Conservation (phyloP, 345 rosid species). For the Salix exigua region DNA sequence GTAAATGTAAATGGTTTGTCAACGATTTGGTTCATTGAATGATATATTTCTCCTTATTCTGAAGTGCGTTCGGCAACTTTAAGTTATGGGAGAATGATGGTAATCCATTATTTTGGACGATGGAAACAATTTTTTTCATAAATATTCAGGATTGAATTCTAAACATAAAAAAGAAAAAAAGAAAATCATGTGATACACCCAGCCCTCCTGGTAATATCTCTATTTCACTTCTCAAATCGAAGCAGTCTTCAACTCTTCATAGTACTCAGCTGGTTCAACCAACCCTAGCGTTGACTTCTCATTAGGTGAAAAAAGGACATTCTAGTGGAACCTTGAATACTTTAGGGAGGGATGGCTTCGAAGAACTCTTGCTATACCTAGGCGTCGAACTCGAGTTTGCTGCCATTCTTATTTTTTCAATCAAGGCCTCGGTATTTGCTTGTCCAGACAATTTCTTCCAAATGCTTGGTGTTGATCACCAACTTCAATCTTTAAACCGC, state of each 20-base stretch:
- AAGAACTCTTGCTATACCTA: slow-evolving; percentile 17
- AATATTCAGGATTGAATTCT: no score
- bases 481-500: slow-evolving; percentile 76
- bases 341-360: slow-evolving; percentile 24
- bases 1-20: no score
- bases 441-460: slow-evolving; percentile 69
- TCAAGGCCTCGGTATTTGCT: slow-evolving; percentile 60
- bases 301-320: not conserved
- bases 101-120: not conserved
- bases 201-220: not conserved
- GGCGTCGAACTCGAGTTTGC: slow-evolving; percentile 36
- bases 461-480: slow-evolving; percentile 49
- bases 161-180: no score
- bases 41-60: no score
- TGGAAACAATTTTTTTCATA: no score
- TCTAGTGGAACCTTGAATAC: slow-evolving; percentile 17
- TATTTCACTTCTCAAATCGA: not conserved
- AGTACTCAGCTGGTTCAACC: not conserved
- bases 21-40: no score
- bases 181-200: no score
- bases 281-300: not conserved
- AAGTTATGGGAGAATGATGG: not conserved
- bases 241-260: not conserved
- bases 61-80: not conserved
- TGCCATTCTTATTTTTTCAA: slow-evolving; percentile 64